Evolutionary conservation across 2,329 filamentous ascomycete species (phyloP).

Genomic region (Coleophoma cylindrospora): DNA sequence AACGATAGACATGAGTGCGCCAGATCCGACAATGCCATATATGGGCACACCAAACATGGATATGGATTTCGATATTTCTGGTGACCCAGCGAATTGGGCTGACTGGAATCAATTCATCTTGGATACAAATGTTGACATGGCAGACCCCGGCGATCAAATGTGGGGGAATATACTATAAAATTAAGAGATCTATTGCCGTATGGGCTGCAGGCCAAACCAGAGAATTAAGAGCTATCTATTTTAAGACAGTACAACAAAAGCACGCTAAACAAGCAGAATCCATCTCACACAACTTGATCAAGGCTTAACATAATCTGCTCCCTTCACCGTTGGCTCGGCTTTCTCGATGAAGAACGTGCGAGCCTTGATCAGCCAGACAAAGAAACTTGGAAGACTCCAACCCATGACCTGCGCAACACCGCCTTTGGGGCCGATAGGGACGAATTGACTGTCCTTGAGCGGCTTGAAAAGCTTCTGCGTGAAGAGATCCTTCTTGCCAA

Average conservation of each 20-base stretch:
- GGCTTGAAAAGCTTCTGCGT: conserved; percentile 23
- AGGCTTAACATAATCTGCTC: conserved; percentile 6
- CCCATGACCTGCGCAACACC: conserved; percentile 32
- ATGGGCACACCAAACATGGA: not conserved
- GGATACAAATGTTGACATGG: not conserved
- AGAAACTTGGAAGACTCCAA: conserved; percentile 29
- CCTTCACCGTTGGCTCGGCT: conserved; percentile 8
- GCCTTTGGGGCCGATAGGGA: conserved; percentile 31
- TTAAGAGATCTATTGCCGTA: too few relatives aligned
- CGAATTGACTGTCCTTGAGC: conserved; percentile 28
- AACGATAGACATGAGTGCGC: not conserved
- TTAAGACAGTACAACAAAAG: not conserved
- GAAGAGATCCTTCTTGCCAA: conserved; percentile 2
- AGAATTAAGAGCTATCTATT: not conserved
- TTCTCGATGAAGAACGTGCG: conserved; percentile 29
- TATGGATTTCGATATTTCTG: not conserved
- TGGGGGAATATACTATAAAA: not conserved
- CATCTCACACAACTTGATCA: not conserved
- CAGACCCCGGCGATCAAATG: not conserved
- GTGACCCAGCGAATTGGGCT: not conserved
- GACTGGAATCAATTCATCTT: not conserved
- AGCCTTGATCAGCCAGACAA: conserved; percentile 31
- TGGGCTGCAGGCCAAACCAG: too few relatives aligned
- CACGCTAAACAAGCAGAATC: not conserved
- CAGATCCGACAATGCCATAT: not conserved